A percentile compares a stretch with the other conserved stretches of the same genome.
Evolutionary conservation across 805 yeast species (phyloP).

Genomic region (Metschnikowia orientalis): DNA sequence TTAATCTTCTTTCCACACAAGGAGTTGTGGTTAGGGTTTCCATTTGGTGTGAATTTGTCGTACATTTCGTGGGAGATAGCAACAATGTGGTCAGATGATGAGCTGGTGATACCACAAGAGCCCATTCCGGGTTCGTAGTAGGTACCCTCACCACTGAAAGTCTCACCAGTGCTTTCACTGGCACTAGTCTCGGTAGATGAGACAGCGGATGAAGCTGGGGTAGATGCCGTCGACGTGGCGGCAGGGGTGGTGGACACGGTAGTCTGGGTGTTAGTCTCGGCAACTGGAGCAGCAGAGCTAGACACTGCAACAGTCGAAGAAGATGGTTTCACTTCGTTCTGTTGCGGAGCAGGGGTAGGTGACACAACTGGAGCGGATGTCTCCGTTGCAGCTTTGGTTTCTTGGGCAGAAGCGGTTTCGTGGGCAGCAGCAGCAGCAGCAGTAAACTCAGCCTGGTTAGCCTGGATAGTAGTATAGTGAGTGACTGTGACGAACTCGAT

Average conservation of each 20-base stretch:
- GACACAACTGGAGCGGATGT: not conserved
- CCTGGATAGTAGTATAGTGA: constrained; percentile 11
- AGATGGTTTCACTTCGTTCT: no score
- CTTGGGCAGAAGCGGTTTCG: not conserved
- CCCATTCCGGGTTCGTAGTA: constrained; percentile 46
- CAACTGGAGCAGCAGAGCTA: not conserved
- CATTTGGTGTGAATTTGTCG: constrained; percentile 27
- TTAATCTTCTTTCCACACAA: constrained; percentile 51
- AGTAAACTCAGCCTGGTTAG: constrained; percentile 5
- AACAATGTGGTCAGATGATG: constrained; percentile 47
- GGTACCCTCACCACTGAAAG: constrained; percentile 45
- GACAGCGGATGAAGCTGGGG: constrained; percentile 2
- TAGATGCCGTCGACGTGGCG: not conserved
- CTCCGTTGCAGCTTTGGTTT: not conserved
- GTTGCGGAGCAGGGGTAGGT: no score
- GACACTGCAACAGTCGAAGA: not conserved
- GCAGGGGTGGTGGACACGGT: not conserved
- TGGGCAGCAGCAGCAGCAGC: no score
- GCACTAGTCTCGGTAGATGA: constrained; percentile 5
- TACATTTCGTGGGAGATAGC: constrained; percentile 47
- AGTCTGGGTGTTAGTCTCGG: not conserved
- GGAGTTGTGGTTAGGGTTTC: constrained; percentile 42
- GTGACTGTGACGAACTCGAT: constrained; percentile 12
- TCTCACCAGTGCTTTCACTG: constrained; percentile 13
- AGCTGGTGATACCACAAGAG: constrained; percentile 50